A percentile compares a stretch with the other conserved stretches of the same genome.
Conservation (phyloP, 2,329 filamentous ascomycete species). For the Phyllosticta citrichinensis region DNA sequence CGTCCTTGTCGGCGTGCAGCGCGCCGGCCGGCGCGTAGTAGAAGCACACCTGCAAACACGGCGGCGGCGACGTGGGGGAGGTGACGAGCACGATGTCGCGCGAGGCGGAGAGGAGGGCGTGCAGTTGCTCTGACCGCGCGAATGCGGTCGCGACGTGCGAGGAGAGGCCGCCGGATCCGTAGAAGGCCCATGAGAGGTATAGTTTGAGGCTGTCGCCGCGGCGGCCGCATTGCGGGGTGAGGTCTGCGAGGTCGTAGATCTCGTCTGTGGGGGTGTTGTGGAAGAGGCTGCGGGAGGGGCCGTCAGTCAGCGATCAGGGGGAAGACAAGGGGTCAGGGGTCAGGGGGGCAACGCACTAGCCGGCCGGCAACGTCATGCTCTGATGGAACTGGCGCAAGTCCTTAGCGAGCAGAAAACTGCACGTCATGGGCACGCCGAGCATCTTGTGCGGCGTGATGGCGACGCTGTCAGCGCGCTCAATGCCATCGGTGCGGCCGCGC, state of each 20-base stretch:
- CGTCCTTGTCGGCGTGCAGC: slow-evolving; percentile 34
- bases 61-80: slow-evolving; percentile 59
- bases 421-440: slow-evolving; percentile 84
- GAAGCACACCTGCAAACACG: slow-evolving; percentile 91
- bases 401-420: slow-evolving; percentile 72
- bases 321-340: not conserved
- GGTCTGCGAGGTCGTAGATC: slow-evolving; percentile 80
- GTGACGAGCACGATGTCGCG: slow-evolving; percentile 57
- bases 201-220: slow-evolving; percentile 79
- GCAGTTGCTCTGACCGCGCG: slow-evolving; percentile 58
- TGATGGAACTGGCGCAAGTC: slow-evolving; percentile 69
- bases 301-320: not conserved
- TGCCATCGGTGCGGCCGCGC: slow-evolving; percentile 55
- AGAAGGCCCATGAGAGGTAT: slow-evolving; percentile 81
- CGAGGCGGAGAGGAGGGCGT: slow-evolving; percentile 44
- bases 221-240: slow-evolving; percentile 88
- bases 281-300: slow-evolving; percentile 25
- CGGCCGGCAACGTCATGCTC: slow-evolving; percentile 78
- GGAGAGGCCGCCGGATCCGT: slow-evolving; percentile 67
- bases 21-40: slow-evolving; percentile 60
- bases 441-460: slow-evolving; percentile 96
- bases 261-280: slow-evolving; percentile 35
- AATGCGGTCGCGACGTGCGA: slow-evolving; percentile 57
- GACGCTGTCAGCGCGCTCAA: slow-evolving; percentile 66
- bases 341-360: slow-evolving; percentile 43